These are phyloP conservation scores for Arachis hypogaea DNA, from an alignment of 306 rosid genomes.

Conservation along the genomic window DNA sequence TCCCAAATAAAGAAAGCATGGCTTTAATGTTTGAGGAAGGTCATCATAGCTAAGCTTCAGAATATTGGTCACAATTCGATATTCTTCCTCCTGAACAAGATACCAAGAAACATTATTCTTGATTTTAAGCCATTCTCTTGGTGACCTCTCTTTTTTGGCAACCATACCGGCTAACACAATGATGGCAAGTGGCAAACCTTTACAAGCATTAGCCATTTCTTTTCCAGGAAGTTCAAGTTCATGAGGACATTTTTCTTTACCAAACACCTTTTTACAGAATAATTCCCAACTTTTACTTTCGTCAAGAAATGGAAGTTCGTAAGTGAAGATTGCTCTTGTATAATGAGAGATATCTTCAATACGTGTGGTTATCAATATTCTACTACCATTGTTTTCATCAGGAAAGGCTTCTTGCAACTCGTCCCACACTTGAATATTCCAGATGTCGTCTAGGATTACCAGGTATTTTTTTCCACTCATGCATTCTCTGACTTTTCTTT, in stretches of 20 bases:
- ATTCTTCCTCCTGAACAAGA: neutral
- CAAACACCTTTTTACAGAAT: neutral
- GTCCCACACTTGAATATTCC: neutral
- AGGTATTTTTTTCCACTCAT: neutral
- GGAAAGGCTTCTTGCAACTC: neutral
- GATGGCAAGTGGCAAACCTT: neutral
- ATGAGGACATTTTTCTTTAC: neutral
- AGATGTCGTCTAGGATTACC: neutral
- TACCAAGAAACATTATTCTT: neutral
- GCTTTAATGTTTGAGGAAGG: constrained; percentile 15
- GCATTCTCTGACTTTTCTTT: neutral
- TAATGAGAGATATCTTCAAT: neutral
- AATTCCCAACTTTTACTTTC: neutral
- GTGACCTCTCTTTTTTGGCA: neutral
- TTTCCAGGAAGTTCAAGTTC: neutral
- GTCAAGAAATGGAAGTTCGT: neutral
- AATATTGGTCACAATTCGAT: neutral
- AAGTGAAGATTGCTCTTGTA: neutral
- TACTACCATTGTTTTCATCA: neutral
- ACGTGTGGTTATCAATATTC: neutral
- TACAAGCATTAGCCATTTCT: neutral
- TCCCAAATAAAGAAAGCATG: constrained; percentile 22
- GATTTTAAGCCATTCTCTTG: neutral
- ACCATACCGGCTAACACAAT: neutral
- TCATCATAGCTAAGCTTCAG: constrained; percentile 14